phyloP scores from a whole-genome alignment of 352 stramenopile species.

The Phytopythium litorale region DNA sequence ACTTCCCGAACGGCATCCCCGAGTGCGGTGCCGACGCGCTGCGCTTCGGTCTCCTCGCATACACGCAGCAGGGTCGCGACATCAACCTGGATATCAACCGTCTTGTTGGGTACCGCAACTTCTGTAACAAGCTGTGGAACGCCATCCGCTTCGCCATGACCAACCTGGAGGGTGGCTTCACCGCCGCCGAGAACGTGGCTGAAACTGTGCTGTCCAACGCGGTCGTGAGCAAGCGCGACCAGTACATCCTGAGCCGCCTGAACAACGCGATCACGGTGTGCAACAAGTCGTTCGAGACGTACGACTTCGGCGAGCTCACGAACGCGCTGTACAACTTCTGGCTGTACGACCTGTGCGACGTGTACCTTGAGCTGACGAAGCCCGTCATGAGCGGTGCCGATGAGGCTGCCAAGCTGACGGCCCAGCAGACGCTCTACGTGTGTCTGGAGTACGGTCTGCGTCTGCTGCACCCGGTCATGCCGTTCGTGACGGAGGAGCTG shows the following conservation, averaged over 20 bases:
- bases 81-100: constrained; percentile 99
- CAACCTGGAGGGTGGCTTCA: constrained; percentile 89
- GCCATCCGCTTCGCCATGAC: constrained; percentile 97
- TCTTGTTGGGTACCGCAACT: constrained; percentile 98
- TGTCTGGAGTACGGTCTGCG: constrained; percentile 82
- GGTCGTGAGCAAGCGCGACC: constrained; percentile 62
- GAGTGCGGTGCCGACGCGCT: constrained; percentile 98
- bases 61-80: constrained; percentile 93
- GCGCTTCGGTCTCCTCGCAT: constrained; percentile 97
- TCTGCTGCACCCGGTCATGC: constrained; percentile 98
- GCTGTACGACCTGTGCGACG: constrained; percentile 98
- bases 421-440: constrained; percentile 82
- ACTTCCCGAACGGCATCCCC: constrained; percentile 99
- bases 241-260: constrained; percentile 83
- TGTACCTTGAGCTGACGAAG: constrained; percentile 99
- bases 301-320: constrained; percentile 96
- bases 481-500: constrained; percentile 96
- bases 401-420: constrained; percentile 64
- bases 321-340: constrained; percentile 96
- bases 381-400: constrained; percentile 90
- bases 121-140: constrained; percentile 99
- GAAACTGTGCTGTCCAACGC: constrained; percentile 61
- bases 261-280: constrained; percentile 70
- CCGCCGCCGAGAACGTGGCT: constrained; percentile 45
- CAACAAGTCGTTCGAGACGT: constrained; percentile 87